phyloP scores from a whole-genome alignment of 208 protist species.

The Leptomonas seymouri region DNA sequence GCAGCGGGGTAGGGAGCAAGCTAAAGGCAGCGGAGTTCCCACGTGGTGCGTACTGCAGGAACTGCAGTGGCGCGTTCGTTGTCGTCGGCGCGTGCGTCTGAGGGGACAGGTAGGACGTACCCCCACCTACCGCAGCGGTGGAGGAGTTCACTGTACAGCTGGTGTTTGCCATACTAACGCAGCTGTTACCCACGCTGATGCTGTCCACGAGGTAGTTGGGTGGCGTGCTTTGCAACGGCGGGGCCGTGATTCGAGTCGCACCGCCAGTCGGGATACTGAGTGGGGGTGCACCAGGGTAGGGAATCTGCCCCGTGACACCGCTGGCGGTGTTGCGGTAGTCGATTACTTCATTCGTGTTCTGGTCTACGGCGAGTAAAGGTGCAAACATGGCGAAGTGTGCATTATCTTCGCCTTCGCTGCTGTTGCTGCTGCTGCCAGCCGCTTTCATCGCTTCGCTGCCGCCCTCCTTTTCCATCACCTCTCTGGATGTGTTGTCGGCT shows the following conservation, averaged over 20 bases:
- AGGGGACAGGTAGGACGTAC: not conserved
- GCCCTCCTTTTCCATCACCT: not conserved
- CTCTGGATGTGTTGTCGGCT: not conserved
- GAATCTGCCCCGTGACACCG: not conserved
- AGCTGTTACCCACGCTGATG: constrained; percentile 8
- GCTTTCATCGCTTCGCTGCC: not conserved
- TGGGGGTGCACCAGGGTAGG: constrained; percentile 13
- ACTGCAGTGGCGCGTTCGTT: not conserved
- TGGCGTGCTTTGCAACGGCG: not conserved
- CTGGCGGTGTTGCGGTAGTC: constrained; percentile 24
- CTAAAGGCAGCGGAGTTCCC: constrained; percentile 16
- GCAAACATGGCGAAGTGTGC: constrained; percentile 33
- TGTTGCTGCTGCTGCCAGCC: not conserved
- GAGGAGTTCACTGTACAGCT: not conserved
- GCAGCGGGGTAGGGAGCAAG: constrained; percentile 27
- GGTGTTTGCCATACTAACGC: not conserved
- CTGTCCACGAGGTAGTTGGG: constrained; percentile 15
- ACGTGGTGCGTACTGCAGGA: constrained; percentile 15
- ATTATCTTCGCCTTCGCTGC: constrained; percentile 10
- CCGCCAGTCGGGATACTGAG: constrained; percentile 7
- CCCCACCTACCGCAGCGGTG: not conserved
- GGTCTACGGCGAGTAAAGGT: constrained; percentile 38
- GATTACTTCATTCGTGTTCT: constrained; percentile 34
- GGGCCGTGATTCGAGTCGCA: not conserved
- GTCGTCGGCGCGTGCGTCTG: constrained; percentile 7